phyloP scores from a whole-genome alignment of 164 flowering plant genomes.

The Hamamelis virginiana region DNA sequence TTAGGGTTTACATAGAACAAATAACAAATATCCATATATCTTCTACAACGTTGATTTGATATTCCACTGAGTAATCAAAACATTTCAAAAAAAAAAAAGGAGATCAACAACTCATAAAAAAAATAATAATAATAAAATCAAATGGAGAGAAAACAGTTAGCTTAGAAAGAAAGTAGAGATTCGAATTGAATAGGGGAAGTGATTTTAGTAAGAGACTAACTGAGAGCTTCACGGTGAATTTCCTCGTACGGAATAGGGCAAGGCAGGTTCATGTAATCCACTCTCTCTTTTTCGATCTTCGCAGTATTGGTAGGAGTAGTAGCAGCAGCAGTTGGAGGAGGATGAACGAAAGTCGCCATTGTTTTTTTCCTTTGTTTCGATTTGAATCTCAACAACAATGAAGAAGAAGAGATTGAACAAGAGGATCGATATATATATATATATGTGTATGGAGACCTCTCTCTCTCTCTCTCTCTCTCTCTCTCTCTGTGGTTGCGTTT shows the following conservation, averaged over 20 bases:
- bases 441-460: too few relatives aligned
- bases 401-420: not conserved
- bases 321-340: not conserved
- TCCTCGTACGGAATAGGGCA: constrained; percentile 90
- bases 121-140: too few relatives aligned
- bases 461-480: too few relatives aligned
- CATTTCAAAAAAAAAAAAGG: too few relatives aligned
- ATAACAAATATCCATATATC: too few relatives aligned
- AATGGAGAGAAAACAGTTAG: not conserved
- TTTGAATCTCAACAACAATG: not conserved
- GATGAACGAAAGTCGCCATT: constrained; percentile 3
- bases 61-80: too few relatives aligned
- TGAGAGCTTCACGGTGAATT: constrained; percentile 81
- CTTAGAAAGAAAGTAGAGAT: constrained; percentile 1
- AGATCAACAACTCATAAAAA: too few relatives aligned
- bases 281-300: constrained; percentile 32
- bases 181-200: not conserved
- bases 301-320: not conserved
- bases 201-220: constrained; percentile 36
- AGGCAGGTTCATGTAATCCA: constrained; percentile 77
- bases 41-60: too few relatives aligned
- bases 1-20: too few relatives aligned
- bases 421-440: too few relatives aligned
- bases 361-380: not conserved
- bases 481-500: too few relatives aligned